These are phyloP conservation scores for Lachancea kluyveri DNA, from an alignment of 805 yeast genomes.

Conservation along the genomic window DNA sequence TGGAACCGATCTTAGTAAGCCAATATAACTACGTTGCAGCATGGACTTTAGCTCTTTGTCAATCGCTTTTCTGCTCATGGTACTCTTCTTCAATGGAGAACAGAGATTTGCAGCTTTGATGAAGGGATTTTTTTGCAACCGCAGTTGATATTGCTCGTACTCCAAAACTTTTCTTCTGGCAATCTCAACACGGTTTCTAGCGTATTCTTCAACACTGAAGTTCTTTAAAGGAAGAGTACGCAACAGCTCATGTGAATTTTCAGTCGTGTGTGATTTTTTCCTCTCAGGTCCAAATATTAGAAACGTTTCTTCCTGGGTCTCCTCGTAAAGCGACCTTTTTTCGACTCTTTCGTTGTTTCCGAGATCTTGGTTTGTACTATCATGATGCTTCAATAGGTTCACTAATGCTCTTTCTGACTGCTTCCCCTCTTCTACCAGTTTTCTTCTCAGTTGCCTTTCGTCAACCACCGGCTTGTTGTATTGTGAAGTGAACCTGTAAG, in stretches of 20 bases:
- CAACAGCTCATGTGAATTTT: constrained; percentile 9
- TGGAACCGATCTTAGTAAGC: constrained; percentile 7
- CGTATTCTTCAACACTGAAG: constrained; percentile 55
- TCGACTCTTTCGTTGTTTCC: constrained; percentile 5
- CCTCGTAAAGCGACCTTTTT: no score
- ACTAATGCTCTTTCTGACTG: constrained; percentile 71
- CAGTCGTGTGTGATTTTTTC: constrained; percentile 3
- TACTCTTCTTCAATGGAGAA: constrained; percentile 6
- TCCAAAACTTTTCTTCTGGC: constrained; percentile 30
- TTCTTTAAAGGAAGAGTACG: constrained; percentile 16
- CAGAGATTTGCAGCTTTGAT: constrained; percentile 16
- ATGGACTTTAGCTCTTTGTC: constrained; percentile 9
- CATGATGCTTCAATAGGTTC: constrained; percentile 12
- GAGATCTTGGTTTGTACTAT: background rate
- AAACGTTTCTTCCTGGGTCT: constrained; percentile 8
- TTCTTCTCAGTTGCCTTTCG: constrained; percentile 62
- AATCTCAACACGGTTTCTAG: constrained; percentile 39
- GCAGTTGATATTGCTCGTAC: constrained; percentile 19
- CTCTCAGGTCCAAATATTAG: constrained; percentile 3
- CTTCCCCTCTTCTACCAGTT: constrained; percentile 73
- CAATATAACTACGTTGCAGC: constrained; percentile 10
- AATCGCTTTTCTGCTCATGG: constrained; percentile 5
- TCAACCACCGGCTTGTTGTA: constrained; percentile 59
- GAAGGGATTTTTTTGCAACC: constrained; percentile 24
- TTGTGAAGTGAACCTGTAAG: constrained; percentile 72